Percentiles rank a stretch among this genome's conserved stretches.
Evolutionary conservation across 306 rosid genomes (phyloP).

Genomic region (Lathyrus sativus): DNA sequence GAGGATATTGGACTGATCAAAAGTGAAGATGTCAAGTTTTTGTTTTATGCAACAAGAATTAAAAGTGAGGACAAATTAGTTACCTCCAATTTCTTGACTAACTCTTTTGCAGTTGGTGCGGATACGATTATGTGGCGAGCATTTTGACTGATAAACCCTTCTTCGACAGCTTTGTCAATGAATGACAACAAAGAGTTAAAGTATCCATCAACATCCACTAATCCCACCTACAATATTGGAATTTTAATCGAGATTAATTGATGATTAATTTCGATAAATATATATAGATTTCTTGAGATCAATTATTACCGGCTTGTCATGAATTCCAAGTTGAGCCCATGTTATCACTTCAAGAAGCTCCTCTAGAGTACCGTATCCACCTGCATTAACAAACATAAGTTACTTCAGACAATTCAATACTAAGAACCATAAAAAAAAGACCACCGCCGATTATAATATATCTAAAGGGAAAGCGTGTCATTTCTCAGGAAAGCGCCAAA

Average conservation of each 20-base stretch:
- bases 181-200: slow-evolving; percentile 86
- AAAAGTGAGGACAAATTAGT: slow-evolving; percentile 43
- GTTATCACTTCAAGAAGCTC: slow-evolving; percentile 97
- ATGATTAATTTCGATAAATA: too few species aligned
- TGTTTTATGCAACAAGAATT: slow-evolving; percentile 38
- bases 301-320: slow-evolving; percentile 84
- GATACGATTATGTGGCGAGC: slow-evolving; percentile 96
- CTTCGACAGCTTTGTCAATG: slow-evolving; percentile 97
- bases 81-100: slow-evolving; percentile 97
- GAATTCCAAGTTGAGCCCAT: slow-evolving; percentile 99
- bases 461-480: too few species aligned
- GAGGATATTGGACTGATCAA: slow-evolving; percentile 7
- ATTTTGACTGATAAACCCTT: slow-evolving; percentile 87
- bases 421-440: not conserved
- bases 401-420: slow-evolving; percentile 10
- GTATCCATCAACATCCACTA: slow-evolving; percentile 96
- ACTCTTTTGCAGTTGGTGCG: slow-evolving; percentile 89
- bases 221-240: slow-evolving; percentile 71
- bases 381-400: slow-evolving; percentile 50
- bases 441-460: too few species aligned
- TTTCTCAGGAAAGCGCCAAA: too few species aligned
- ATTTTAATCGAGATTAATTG: slow-evolving; percentile 7
- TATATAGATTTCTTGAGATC: slow-evolving; percentile 3
- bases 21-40: slow-evolving; percentile 9
- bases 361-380: slow-evolving; percentile 96